Percentiles rank a stretch among this genome's conserved stretches.
phyloP scores from a whole-genome alignment of 345 rosid genomes.

The Brassica nigra region DNA sequence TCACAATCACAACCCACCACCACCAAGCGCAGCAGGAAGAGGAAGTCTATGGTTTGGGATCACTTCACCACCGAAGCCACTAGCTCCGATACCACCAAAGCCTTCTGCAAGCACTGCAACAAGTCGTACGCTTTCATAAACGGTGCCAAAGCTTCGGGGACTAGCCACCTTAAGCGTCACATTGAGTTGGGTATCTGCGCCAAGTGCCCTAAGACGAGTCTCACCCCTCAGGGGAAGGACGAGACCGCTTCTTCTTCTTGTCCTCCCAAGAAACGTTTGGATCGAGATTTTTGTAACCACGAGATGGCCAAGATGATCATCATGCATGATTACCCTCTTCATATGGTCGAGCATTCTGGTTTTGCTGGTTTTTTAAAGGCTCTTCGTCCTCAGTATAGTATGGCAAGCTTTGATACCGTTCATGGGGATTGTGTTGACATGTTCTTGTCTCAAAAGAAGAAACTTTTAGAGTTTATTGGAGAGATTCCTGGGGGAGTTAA shows the following conservation, averaged over 20 bases:
- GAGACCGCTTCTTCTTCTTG: conserved; percentile 23
- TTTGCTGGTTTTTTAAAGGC: conserved; percentile 61
- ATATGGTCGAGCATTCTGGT: conserved; percentile 83
- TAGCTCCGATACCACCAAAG: conserved; percentile 63
- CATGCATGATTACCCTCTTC: conserved; percentile 82
- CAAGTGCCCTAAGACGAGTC: conserved; percentile 46
- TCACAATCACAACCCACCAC: conserved; percentile 37
- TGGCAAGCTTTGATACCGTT: conserved; percentile 55
- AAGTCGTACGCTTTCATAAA: conserved; percentile 71
- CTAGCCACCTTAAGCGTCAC: conserved; percentile 97
- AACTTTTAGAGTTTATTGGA: conserved; percentile 56
- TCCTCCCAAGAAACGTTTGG: conserved; percentile 67
- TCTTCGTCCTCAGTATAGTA: conserved; percentile 66
- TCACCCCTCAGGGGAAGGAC: conserved; percentile 37
- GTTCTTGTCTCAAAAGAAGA: conserved; percentile 65
- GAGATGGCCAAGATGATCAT: conserved; percentile 84
- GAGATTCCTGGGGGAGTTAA: conserved; percentile 73
- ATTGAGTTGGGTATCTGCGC: conserved; percentile 78
- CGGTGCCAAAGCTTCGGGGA: conserved; percentile 78
- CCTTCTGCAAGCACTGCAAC: conserved; percentile 83
- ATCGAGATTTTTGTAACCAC: conserved; percentile 61
- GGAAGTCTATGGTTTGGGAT: conserved; percentile 91
- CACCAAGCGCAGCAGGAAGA: conserved; percentile 69
- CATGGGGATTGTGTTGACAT: conserved; percentile 72
- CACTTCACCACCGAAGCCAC: conserved; percentile 71